Base-by-base conservation (phyloP, 1,139 yeast genomes). In the Nakaseomyces sp. region DNA sequence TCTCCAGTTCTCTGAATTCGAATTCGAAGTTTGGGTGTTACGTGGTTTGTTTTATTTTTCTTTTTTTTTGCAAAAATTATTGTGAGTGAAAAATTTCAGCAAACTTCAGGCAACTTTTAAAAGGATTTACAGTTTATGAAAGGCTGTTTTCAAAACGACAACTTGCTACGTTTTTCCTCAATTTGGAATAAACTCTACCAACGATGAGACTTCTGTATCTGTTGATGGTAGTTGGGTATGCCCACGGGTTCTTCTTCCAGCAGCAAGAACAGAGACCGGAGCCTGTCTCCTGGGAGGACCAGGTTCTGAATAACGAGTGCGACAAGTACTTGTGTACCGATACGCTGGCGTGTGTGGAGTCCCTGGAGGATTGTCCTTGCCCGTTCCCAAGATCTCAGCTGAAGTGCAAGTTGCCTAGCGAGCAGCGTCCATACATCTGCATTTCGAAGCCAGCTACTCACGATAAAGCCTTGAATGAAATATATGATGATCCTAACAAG, bases 311-410 rank as follows among this genome's bases (percentile, higher is more conserved):
- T 45, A 57, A 60, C 49, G 64, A 68, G n/a, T 88, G 96, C 58
- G 64, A 67, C n/a, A 69, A 70, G 12, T 91, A 81, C 60, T 64
- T 89, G 38, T 91, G 98, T 60, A 83, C 85, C 2, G 95, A 81
- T 53, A 87, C 96, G 0, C 70, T 79, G 40, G 69, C 72, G 8
- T 91, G 98, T 66, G 98, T 85, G 0, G 71, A 73, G 6, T 60
- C 65, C 2, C 78, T 88, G 1, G 59, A 72, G 19, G 81, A 81
- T 45, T 91, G 98, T 61, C 96, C 97, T 1, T 91, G 98, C 62
- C 88, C 87, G 8, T 89, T 76, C 58, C 91, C 95, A 1, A 77
- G 79, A 44, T 81, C 95, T 1, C 96, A 91, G 61, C 60, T 84
- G 50, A 81, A 87, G 56, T 91, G 98, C 61, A 63, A 73, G 5